Base-by-base conservation (phyloP, 768 basidiomycete genomes). In the Pulveroboletus ravenelii region DNA sequence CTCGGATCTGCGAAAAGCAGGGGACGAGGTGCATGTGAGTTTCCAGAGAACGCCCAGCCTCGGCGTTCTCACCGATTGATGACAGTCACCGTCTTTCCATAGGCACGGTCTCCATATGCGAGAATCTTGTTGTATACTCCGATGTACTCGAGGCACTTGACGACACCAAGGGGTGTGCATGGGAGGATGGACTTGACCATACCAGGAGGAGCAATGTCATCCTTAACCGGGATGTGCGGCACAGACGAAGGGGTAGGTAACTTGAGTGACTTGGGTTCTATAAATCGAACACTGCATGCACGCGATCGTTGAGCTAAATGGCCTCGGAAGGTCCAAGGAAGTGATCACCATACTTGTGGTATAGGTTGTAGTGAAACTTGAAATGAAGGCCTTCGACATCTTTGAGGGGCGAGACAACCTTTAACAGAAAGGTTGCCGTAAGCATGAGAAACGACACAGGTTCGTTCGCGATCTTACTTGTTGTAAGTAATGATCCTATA, bases 361-460 rank as follows among this genome's bases (percentile, higher is more conserved):
- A 93, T 47, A 95, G 73, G 67, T 94, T 95, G 63, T 87, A 89
- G 62, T 93, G 88, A 66, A 96, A 98, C 65, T 94, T 94, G 75
- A 90, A 91, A 70, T 99, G 84, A 46, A 99, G 77, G 3, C 96
- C 95, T 70, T 99, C 96, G 53, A 99, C 96, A 59, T 99, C 96
- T 71, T 99, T 99, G 56, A 87, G 78, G 3, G 96, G 93, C 0
- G 92, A 93, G 7, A 99, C 93, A 49, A 97, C 82, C 88, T 90
- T 23, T 34, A 17, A 13, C 20, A 15, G 20, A 5, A 10, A 34
- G 42, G 23, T 31, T 44, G 3, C 32, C 49, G 38, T 55, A 25
- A 52, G 52, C 5, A 36, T 27, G 37, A 31, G 29, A 32, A 38
- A 6, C 35, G 25, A 17, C 15, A 0, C 0, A 12, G n/a, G 18